Evolutionary conservation across 108 stramenopile species (phyloP).

Genomic region (Schizochytrium sp.): DNA sequence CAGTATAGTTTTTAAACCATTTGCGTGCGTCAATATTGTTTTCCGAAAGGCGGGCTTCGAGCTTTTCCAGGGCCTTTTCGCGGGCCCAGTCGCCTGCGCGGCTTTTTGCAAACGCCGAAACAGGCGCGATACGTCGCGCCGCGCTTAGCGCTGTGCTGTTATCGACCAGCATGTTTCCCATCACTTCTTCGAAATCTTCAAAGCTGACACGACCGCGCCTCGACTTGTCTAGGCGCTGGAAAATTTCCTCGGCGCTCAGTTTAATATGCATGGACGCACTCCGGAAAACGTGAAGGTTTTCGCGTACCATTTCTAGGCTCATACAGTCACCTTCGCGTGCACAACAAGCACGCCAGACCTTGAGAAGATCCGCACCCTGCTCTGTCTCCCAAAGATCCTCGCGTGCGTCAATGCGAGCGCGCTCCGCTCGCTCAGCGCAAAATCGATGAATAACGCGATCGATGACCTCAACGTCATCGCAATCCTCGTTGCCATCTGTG

Average conservation of each 20-base stretch:
- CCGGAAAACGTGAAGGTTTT: neutral
- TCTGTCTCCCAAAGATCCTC: neutral
- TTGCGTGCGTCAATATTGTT: neutral
- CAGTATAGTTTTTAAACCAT: neutral
- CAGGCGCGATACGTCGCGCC: neutral
- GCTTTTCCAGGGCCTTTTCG: constrained; percentile 8
- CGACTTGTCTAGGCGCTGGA: neutral
- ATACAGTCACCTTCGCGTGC: neutral
- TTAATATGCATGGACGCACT: neutral
- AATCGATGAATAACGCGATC: neutral
- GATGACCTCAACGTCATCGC: neutral
- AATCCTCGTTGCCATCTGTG: no score
- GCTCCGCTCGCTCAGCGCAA: neutral
- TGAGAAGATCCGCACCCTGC: neutral
- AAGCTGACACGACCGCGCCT: neutral
- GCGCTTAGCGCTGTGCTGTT: neutral
- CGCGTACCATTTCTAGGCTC: neutral
- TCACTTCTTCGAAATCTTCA: neutral
- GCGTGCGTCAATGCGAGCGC: neutral
- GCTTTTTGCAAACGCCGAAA: neutral
- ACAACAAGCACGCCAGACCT: neutral
- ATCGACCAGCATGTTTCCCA: neutral
- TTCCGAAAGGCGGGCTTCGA: neutral
- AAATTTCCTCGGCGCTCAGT: neutral
- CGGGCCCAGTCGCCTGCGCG: neutral